Evolutionary conservation across 768 basidiomycete species (phyloP).

Genomic region (Termitomyces bulborhizus): DNA sequence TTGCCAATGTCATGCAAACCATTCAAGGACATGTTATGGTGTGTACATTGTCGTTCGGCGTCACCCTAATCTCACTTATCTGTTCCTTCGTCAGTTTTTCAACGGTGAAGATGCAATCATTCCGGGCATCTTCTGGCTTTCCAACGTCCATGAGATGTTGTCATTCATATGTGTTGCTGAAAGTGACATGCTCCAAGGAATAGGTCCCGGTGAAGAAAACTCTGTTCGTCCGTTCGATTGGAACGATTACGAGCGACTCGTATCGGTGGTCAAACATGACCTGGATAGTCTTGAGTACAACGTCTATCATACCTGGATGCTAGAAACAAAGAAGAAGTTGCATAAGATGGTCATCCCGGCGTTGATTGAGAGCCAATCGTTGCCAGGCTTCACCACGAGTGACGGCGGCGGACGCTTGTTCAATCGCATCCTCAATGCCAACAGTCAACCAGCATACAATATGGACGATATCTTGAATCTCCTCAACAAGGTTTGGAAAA

Average conservation of each 20-base stretch:
- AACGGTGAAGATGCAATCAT: slow-evolving; percentile 91
- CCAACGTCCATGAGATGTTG: slow-evolving; percentile 98
- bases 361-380: slow-evolving; percentile 92
- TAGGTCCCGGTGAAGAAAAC: slow-evolving; percentile 93
- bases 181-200: slow-evolving; percentile 96
- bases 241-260: slow-evolving; percentile 93
- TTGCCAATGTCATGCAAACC: slow-evolving; percentile 98
- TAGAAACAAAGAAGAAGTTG: slow-evolving; percentile 93
- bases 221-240: slow-evolving; percentile 91
- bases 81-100: slow-evolving; percentile 57
- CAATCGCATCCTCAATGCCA: slow-evolving; percentile 85
- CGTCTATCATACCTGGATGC: slow-evolving; percentile 99
- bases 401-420: slow-evolving; percentile 92
- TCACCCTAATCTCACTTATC: background rate
- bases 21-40: slow-evolving; percentile 99
- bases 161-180: slow-evolving; percentile 99
- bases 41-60: slow-evolving; percentile 23
- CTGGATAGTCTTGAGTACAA: slow-evolving; percentile 98
- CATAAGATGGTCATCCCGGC: slow-evolving; percentile 99
- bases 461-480: slow-evolving; percentile 99
- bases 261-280: slow-evolving; percentile 98
- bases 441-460: slow-evolving; percentile 83
- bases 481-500: slow-evolving; percentile 97
- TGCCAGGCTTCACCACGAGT: slow-evolving; percentile 95
- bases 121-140: slow-evolving; percentile 99